A percentile compares a stretch with the other conserved stretches of the same genome.
Evolutionary conservation across 2,329 filamentous ascomycete species (phyloP).

Genomic region (Exophiala spinifera): DNA sequence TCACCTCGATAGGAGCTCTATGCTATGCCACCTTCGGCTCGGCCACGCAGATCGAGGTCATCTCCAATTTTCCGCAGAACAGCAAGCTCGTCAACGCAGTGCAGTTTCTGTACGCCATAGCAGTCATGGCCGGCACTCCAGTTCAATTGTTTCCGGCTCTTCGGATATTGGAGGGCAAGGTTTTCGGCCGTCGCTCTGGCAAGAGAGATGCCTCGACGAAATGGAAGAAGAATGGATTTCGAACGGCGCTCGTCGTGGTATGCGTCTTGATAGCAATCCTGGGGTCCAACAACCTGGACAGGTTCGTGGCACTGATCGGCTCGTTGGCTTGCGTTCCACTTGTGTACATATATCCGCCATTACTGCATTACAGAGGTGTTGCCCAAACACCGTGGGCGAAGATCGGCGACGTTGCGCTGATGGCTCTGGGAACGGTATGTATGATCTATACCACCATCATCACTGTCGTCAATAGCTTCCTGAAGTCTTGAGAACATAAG

Average conservation of each 20-base stretch:
- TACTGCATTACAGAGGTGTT: conserved; percentile 65
- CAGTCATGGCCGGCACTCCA: conserved; percentile 69
- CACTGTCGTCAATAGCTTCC: conserved; percentile 45
- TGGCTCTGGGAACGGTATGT: conserved; percentile 60
- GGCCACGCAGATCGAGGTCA: conserved; percentile 68
- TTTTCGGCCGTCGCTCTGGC: conserved; percentile 67
- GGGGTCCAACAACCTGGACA: conserved; percentile 67
- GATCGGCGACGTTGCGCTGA: conserved; percentile 59
- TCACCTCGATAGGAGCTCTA: conserved; percentile 68
- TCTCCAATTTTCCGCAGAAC: conserved; percentile 70
- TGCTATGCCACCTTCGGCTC: conserved; percentile 73
- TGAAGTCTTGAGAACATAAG: background rate
- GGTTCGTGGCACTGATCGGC: conserved; percentile 71
- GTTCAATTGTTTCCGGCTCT: conserved; percentile 73
- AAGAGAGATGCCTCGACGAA: conserved; percentile 64
- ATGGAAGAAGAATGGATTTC: conserved; percentile 72
- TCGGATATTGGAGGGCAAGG: conserved; percentile 65
- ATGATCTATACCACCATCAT: conserved; percentile 71
- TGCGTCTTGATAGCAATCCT: conserved; percentile 61
- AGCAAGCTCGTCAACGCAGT: conserved; percentile 72
- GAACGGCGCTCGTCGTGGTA: conserved; percentile 54
- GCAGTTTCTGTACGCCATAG: conserved; percentile 70
- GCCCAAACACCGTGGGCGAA: conserved; percentile 58
- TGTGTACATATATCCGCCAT: conserved; percentile 74
- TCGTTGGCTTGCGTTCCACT: conserved; percentile 71